phyloP scores from a whole-genome alignment of 2,329 filamentous ascomycete species.

The Epichloe amarillans region DNA sequence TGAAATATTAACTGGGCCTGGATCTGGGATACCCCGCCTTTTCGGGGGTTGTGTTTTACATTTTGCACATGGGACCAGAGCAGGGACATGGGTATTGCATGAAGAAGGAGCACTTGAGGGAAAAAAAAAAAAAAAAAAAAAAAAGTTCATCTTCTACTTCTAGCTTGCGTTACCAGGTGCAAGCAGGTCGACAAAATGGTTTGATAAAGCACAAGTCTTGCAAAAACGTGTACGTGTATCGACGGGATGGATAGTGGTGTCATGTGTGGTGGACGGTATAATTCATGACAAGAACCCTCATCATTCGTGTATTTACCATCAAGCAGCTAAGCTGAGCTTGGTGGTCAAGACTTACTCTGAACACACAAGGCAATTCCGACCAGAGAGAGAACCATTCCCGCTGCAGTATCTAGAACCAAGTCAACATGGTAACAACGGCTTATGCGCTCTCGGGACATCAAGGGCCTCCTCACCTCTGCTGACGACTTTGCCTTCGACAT shows the following conservation, averaged over 20 bases:
- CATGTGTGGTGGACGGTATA: neutral
- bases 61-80: neutral
- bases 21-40: too few relatives aligned
- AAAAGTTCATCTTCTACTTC: neutral
- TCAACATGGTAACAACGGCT: slow-evolving; percentile 2
- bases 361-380: slow-evolving; percentile 76
- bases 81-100: neutral
- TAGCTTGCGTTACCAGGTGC: slow-evolving; percentile 6
- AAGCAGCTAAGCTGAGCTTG: slow-evolving; percentile 1
- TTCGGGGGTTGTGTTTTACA: neutral
- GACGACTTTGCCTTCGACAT: slow-evolving; percentile 83
- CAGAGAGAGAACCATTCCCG: slow-evolving; percentile 69
- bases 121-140: neutral
- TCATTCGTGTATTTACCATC: neutral
- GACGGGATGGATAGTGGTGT: neutral
- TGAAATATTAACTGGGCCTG: too few relatives aligned
- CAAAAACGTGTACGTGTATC: neutral
- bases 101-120: slow-evolving; percentile 2
- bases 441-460: neutral
- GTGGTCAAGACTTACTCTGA: slow-evolving; percentile 39
- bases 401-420: slow-evolving; percentile 52
- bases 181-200: neutral
- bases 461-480: slow-evolving; percentile 47
- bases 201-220: neutral
- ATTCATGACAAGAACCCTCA: neutral